Percentiles rank a stretch among this genome's conserved stretches.
phyloP scores from a whole-genome alignment of 1,284 basidiomycete genomes.

The Rhodotorula glutinis region DNA sequence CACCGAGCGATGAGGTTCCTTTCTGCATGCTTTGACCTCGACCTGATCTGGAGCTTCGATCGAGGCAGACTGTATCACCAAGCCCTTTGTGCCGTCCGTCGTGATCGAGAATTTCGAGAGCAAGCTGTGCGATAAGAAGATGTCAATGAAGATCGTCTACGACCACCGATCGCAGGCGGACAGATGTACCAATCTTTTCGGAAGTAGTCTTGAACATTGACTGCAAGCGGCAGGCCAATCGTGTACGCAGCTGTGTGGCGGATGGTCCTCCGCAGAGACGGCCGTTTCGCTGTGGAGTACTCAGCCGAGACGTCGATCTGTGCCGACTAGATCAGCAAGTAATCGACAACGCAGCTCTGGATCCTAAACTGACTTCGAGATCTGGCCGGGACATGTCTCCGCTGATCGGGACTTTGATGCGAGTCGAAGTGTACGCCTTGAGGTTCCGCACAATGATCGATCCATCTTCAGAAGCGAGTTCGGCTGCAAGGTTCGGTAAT shows the following conservation, averaged over 20 bases:
- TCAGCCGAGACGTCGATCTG: slow-evolving; percentile 60
- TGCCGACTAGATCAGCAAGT: accelerated
- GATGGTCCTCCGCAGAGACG: slow-evolving; percentile 57
- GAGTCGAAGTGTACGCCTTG: slow-evolving; percentile 8
- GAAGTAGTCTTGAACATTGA: slow-evolving; percentile 84
- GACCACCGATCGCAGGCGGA: slow-evolving; percentile 6
- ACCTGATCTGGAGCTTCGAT: slow-evolving; percentile 50
- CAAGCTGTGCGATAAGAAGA: slow-evolving; percentile 56
- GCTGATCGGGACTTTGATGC: slow-evolving; percentile 15
- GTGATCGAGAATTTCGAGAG: slow-evolving; percentile 77
- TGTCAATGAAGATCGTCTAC: neutral
- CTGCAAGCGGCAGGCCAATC: slow-evolving; percentile 68
- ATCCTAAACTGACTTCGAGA: slow-evolving; percentile 4
- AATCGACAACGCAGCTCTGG: neutral
- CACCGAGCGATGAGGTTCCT: neutral
- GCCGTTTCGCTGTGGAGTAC: slow-evolving; percentile 61
- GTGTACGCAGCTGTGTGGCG: slow-evolving; percentile 57
- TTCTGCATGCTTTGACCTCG: slow-evolving; percentile 25
- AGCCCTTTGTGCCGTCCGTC: slow-evolving; percentile 64
- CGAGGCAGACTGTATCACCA: slow-evolving; percentile 62
- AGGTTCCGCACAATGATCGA: slow-evolving; percentile 11
- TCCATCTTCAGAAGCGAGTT: neutral
- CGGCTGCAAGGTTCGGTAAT: too few species aligned
- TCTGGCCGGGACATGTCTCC: slow-evolving; percentile 11
- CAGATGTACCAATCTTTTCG: slow-evolving; percentile 60